Conservation (phyloP, 23 red algal genomes). For the Gracilaria gracilis region DNA sequence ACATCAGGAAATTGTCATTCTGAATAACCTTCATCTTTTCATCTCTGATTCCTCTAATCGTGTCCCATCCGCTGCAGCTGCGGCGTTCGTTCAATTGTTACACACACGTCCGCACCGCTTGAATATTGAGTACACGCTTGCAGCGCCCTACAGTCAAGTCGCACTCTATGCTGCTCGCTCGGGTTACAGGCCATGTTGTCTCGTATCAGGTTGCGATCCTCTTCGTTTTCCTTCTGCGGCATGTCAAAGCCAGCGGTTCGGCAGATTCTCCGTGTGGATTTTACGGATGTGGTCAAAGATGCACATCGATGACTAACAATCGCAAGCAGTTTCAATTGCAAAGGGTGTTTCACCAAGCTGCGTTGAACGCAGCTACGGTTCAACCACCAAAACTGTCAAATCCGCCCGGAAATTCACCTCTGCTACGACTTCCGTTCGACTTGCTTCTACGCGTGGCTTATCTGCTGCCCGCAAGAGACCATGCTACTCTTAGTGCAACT, state of each 20-base stretch:
- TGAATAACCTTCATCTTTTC: neutral
- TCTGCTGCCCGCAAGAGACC: slow-evolving; percentile 26
- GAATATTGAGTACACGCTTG: neutral
- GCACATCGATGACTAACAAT: neutral
- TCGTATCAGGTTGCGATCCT: neutral
- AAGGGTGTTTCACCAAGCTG: neutral
- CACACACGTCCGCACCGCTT: neutral
- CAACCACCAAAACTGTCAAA: too few relatives aligned
- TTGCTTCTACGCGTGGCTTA: slow-evolving; percentile 22
- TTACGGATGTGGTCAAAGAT: neutral
- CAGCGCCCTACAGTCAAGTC: neutral
- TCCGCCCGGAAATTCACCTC: slow-evolving; percentile 7
- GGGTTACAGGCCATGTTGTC: neutral
- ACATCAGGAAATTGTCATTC: neutral
- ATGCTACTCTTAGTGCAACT: neutral
- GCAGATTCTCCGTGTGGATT: neutral
- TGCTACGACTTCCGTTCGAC: slow-evolving; percentile 45
- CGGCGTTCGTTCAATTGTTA: slow-evolving; percentile 4
- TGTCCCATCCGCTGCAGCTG: neutral
- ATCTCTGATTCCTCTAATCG: neutral
- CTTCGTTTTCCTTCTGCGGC: slow-evolving; percentile 28
- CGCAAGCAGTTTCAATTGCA: slow-evolving; percentile 10
- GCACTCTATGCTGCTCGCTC: neutral
- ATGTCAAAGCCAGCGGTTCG: neutral
- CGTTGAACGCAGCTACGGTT: neutral